Evolutionary conservation across 179 eudicot genomes (phyloP), one percentile per base, ranked within the genome.

Genomic region (Silene vulgaris): DNA sequence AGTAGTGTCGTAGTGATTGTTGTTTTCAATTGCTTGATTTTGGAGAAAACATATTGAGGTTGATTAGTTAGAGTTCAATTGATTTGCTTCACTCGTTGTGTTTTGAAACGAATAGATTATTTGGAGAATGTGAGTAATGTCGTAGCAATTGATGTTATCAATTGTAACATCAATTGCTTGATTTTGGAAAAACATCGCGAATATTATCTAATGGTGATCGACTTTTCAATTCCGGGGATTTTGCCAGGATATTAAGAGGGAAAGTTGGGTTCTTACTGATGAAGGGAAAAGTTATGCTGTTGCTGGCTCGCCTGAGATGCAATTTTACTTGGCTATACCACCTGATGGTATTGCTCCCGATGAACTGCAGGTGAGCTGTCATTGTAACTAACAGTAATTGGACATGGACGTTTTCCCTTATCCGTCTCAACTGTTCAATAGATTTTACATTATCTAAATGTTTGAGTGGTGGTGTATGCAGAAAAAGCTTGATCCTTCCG

Each of bases 251-350:
- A 91, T 96, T 43, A 93, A 90, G 83, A 85, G 80, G 84, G 97
- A 93, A 73, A 85, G 80, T 21, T 93, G 97, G 98, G 86, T 79
- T 61, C 90, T 96, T 29, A 89, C 97, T 1, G 89, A 89, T 56
- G 99, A 93, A 83, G 97, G 97, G 74, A 82, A 81, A 67, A 74
- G 72, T 12, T 96, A 96, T 85, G 97, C 91, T 74, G 82, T 76
- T 71, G 79, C 84, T 57, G 96, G 97, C 20, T 93, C 99, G 52
- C 98, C 99, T 9, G 97, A 96, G 87, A 80, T 86, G 28, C 96
- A 86, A 73, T 80, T 93, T 65, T 87, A 89, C 78, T 60, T 54
- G 69, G 96, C 97, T 71, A 84, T 96, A 80, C 97, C 97, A 72
- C 81, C 89, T 11, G 92, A 88, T 80, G 99, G 99, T 37, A 90